Evolutionary conservation across 2,329 filamentous ascomycete species (phyloP).

Genomic region (Cladophialophora chaetospira): DNA sequence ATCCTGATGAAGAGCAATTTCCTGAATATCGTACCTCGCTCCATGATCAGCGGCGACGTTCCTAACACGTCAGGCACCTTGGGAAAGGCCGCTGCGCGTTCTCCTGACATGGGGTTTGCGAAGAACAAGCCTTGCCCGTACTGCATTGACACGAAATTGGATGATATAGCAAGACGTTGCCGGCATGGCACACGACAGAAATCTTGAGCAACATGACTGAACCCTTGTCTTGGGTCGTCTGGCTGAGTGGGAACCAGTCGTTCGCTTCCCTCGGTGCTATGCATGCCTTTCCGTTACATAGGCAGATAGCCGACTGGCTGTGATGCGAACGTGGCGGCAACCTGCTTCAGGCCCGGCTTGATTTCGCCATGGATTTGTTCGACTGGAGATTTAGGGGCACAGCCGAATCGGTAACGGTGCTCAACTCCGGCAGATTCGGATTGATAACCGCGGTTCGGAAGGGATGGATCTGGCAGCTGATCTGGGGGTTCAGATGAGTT

Average conservation of each 20-base stretch:
- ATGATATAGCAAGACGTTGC: background rate
- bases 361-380: background rate
- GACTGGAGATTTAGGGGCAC: background rate
- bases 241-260: background rate
- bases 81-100: too few relatives aligned
- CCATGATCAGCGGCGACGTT: too few relatives aligned
- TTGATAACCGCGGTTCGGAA: background rate
- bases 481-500: background rate
- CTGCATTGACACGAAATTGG: background rate
- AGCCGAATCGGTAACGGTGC: background rate
- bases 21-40: too few relatives aligned
- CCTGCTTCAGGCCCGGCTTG: background rate
- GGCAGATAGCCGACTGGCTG: slow-evolving; percentile 18
- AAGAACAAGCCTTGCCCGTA: too few relatives aligned
- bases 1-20: too few relatives aligned
- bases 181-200: background rate
- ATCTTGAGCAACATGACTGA: slow-evolving; percentile 10
- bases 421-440: background rate
- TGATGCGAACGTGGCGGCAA: background rate
- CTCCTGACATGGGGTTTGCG: too few relatives aligned
- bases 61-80: too few relatives aligned
- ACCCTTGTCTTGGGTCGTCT: background rate
- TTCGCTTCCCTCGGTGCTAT: slow-evolving; percentile 2
- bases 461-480: background rate
- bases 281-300: slow-evolving; percentile 11